Base-by-base conservation (phyloP, 495 filamentous ascomycete species). In the Penicillium malachiteum region DNA sequence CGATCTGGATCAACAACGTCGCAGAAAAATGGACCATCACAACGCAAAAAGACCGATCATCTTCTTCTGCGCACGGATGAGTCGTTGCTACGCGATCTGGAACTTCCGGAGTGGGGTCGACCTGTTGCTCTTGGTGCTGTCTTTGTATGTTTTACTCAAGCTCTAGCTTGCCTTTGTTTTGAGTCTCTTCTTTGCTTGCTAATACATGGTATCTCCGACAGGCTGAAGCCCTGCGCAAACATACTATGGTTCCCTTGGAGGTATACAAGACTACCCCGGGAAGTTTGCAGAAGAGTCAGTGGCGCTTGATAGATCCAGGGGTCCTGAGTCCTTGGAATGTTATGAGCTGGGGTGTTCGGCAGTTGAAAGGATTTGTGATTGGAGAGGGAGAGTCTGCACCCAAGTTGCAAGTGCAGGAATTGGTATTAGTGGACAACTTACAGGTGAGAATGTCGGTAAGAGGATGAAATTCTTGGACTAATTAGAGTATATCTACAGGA, bases 61-160 rank as follows among this genome's bases (percentile, higher is more conserved):
- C 73, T 97, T 17, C 77, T 83, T 8, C 68, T 98, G 8, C 76
- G 78, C 32, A 81, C 87, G 17, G 86, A 89, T 63, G 84, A 91
- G 41, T 76, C 81, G 32, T 78, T 98, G 1, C 65, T 88, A 12
- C 78, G 81, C 32, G 85, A 84, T 14, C 73, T 98, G 57, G 87
- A 92, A 62, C 85, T 79, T 13, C 81, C 83, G 43, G 86, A 95
- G 66, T 95, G 82, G 75, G 95, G 94, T 16, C 79, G 85, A 18
- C 94, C 94, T 16, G 77, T 93, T n/a, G 90, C 87, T 7, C 73
- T 98, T 3, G 87, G 86, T 3, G 80, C 86, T 18, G 94, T 93
- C 39, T 75, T 97, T 64, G 83, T 85, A 74, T 33, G 63, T 64
- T 0, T 26, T 16, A 37, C 14, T 34, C n/a, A 12, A 7, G 16